Conservation (phyloP, 495 filamentous ascomycete species). For the Hypoxylon subgilvum region DNA sequence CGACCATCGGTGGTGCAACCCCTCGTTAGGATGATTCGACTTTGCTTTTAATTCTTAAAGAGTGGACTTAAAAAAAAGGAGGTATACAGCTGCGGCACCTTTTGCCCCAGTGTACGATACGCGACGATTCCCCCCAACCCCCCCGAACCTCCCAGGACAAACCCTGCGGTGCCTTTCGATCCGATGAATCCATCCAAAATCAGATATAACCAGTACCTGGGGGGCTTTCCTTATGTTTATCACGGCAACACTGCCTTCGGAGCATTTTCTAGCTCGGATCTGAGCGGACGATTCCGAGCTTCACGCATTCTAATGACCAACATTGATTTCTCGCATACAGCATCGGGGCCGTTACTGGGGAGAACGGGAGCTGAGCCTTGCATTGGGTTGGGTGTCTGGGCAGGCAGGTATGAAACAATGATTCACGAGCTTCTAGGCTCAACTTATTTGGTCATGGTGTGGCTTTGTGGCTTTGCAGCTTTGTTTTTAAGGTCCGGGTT, state of each 20-base stretch:
- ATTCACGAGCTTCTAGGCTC: constrained; percentile 37
- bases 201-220: constrained; percentile 11
- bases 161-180: constrained; percentile 24
- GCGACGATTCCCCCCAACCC: constrained; percentile 23
- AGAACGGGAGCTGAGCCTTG: constrained; percentile 33
- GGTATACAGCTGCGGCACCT: constrained; percentile 23
- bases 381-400: constrained; percentile 38
- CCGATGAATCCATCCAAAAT: constrained; percentile 10
- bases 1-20: too few relatives aligned
- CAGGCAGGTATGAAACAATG: constrained; percentile 35
- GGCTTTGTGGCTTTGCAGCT: constrained; percentile 16
- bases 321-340: constrained; percentile 39
- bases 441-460: constrained; percentile 27
- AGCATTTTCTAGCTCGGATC: constrained; percentile 24
- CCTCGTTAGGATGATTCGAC: constrained; percentile 1
- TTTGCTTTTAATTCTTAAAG: constrained; percentile 7
- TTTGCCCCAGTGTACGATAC: constrained; percentile 31
- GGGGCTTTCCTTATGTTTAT: too few relatives aligned
- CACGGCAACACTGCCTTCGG: constrained; percentile 33
- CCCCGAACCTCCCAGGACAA: background rate
- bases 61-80: constrained; percentile 19
- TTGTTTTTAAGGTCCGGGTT: constrained; percentile 25
- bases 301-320: constrained; percentile 35
- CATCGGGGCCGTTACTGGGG: constrained; percentile 27
- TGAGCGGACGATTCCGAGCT: constrained; percentile 27